Conservation (phyloP, 495 filamentous ascomycete genomes). For the Penicillium atrosanguineum region DNA sequence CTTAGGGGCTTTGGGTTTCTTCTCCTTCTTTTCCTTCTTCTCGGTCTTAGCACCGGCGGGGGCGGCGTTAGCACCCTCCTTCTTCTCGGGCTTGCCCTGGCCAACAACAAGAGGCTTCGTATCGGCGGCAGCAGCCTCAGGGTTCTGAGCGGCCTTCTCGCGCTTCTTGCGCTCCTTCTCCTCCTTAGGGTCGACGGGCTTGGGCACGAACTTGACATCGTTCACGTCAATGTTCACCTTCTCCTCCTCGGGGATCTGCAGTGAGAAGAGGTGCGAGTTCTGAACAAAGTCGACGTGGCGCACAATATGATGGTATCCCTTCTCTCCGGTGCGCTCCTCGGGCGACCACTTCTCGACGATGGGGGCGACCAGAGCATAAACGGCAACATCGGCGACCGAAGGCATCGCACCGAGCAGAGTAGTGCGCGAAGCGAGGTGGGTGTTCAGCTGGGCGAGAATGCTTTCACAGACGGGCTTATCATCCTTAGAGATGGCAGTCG, state of each 20-base stretch:
- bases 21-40: conserved; percentile 72
- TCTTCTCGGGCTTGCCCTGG: conserved; percentile 43
- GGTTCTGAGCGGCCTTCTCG: conserved; percentile 64
- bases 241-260: conserved; percentile 67
- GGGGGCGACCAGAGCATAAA: conserved; percentile 79
- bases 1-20: conserved; percentile 67
- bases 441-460: conserved; percentile 73
- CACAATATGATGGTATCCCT: conserved; percentile 88
- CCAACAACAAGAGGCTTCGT: conserved; percentile 34
- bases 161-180: conserved; percentile 89
- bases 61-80: conserved; percentile 28
- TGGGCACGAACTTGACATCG: conserved; percentile 78
- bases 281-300: conserved; percentile 93
- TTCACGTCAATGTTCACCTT: conserved; percentile 78
- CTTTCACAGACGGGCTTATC: conserved; percentile 49
- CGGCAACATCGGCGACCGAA: conserved; percentile 81
- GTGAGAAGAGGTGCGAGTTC: conserved; percentile 74
- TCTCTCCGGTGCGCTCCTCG: conserved; percentile 87
- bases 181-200: conserved; percentile 77
- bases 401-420: conserved; percentile 89
- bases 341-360: conserved; percentile 75
- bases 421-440: conserved; percentile 81
- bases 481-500: conserved; percentile 53
- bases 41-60: conserved; percentile 43
- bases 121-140: conserved; percentile 40